Percentiles rank a stretch among this genome's conserved stretches.
Conservation (phyloP, 139 green algal genomes). For the Ulvella scutata region DNA sequence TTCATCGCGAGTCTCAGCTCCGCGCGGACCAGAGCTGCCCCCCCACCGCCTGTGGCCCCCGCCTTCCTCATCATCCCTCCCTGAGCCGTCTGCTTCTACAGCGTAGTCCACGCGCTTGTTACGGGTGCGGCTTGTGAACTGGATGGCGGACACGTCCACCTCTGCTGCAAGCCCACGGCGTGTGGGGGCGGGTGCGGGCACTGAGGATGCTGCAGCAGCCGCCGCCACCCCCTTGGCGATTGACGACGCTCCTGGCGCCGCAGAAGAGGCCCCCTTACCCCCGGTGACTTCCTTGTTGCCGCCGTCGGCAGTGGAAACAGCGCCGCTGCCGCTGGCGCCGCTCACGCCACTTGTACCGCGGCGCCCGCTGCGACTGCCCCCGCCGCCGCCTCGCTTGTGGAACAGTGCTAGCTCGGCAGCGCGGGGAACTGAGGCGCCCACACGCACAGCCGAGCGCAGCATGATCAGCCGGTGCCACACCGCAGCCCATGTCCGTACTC, state of each 20-base stretch:
- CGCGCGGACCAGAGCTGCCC: background rate
- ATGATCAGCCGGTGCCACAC: background rate
- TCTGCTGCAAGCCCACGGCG: background rate
- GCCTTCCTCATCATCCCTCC: background rate
- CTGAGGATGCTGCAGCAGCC: background rate
- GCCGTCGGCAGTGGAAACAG: too few relatives aligned
- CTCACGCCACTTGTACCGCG: too few relatives aligned
- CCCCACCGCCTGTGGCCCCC: background rate
- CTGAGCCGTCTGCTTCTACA: background rate
- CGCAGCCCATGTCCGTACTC: background rate
- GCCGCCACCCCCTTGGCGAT: background rate
- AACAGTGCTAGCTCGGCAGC: background rate
- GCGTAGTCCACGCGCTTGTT: background rate
- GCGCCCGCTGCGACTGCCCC: too few relatives aligned
- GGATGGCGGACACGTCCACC: background rate
- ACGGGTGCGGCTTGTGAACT: background rate
- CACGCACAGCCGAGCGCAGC: background rate
- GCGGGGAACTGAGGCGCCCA: background rate
- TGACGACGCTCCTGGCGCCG: background rate
- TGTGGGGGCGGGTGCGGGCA: background rate
- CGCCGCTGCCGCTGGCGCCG: too few relatives aligned
- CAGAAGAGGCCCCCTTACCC: too few relatives aligned
- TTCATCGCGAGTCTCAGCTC: background rate
- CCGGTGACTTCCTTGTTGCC: too few relatives aligned
- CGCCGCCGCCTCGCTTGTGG: too few relatives aligned